Evolutionary conservation across 2,329 filamentous ascomycete species (phyloP), one percentile per base, ranked within the genome.

Genomic region (Hymenoscyphus infarciens): DNA sequence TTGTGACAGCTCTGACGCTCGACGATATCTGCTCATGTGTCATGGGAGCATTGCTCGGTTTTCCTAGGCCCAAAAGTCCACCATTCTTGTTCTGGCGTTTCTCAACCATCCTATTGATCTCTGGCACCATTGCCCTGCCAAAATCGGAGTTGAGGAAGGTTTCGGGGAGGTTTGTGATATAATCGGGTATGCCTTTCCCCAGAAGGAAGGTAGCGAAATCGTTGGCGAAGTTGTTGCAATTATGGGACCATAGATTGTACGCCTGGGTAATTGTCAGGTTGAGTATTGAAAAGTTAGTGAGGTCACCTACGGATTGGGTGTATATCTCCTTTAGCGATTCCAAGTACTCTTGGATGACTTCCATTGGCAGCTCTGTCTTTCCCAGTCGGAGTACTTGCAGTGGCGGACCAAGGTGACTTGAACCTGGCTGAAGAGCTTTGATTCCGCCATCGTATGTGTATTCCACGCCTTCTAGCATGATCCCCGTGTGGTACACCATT

Each of bases 221-320:
- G 72, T 98, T 94, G 3, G 90, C 91, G 76, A 98, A 99, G 76
- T 97, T 97, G 78, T 98, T 99, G 80, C 94, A 98, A 74, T 99
- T 99, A 76, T 97, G 92, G 70, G 79, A 91, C 75, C 84, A 97
- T 5, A 97, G 79, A 73, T 97, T 92, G 72, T 98, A 98, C 0
- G 91, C 90, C 85, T 92, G 8, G 39, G 22, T 62, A 25, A 25
- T 2, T 58, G 22, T 70, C 56, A 66, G 56, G 42, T 19, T 33
- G 11, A 31, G 16, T 19, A n/a, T 11, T 33, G 15, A 31, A n/a
- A 39, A 29, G 5, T 59, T 31, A 4, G 13, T 1, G 13, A 22
- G 15, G 52, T 27, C 22, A 29, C 54, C 57, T 75, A 89, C 89
- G 79, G 92, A 87, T 8, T 89, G 80, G 0, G 92, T 96, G 73